Evolutionary conservation across 768 basidiomycete species (phyloP).

Genomic region (Amanita muscaria): DNA sequence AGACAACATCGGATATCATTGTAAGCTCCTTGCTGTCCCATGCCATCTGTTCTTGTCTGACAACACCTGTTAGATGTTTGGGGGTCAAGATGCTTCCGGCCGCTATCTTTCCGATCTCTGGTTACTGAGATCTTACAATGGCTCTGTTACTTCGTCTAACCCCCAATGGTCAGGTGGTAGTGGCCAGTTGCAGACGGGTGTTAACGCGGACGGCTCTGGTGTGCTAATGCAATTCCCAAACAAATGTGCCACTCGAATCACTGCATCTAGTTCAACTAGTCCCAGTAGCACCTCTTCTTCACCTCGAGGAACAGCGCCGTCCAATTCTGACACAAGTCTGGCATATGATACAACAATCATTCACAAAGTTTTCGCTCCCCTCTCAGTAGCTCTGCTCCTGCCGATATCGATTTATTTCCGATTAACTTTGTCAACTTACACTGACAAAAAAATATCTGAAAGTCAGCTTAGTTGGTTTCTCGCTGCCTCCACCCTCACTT

Average conservation of each 20-base stretch:
- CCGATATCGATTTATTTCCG: constrained; percentile 30
- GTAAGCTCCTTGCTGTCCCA: constrained; percentile 21
- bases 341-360: constrained; percentile 27
- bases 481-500: constrained; percentile 28
- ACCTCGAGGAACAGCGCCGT: constrained; percentile 8
- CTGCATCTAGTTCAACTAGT: constrained; percentile 13
- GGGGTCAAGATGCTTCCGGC: constrained; percentile 61
- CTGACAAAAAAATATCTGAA: constrained; percentile 12
- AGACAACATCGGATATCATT: constrained; percentile 53
- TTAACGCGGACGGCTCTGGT: constrained; percentile 58
- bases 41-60: neutral
- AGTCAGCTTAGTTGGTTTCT: constrained; percentile 23
- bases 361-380: constrained; percentile 37
- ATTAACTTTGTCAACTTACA: constrained; percentile 11
- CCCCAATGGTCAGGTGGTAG: constrained; percentile 54
- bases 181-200: constrained; percentile 53
- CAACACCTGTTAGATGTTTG: constrained; percentile 44
- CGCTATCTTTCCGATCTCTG: constrained; percentile 68
- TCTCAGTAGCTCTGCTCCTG: constrained; percentile 34
- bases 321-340: constrained; percentile 9
- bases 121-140: constrained; percentile 68
- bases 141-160: constrained; percentile 44
- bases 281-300: constrained; percentile 14
- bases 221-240: constrained; percentile 53
- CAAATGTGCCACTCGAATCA: constrained; percentile 43